Conservation (phyloP, 345 rosid genomes). For the Camelina neglecta region DNA sequence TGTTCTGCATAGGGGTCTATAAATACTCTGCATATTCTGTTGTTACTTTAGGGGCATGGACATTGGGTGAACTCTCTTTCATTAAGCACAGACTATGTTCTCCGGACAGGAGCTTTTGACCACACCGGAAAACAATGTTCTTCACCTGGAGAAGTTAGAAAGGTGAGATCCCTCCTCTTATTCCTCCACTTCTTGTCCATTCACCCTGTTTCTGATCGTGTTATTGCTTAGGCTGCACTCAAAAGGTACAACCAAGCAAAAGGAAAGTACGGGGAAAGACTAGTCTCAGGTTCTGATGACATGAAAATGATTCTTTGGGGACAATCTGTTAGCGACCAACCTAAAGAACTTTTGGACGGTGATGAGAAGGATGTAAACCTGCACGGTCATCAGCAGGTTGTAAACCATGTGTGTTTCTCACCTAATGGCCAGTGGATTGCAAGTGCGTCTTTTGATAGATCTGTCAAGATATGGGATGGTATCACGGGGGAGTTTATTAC, state of each 20-base stretch:
- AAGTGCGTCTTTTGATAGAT: no score
- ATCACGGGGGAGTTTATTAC: no score
- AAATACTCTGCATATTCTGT: not conserved
- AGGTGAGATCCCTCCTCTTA: slow-evolving; percentile 43
- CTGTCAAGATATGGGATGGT: no score
- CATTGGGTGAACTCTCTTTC: slow-evolving; percentile 89
- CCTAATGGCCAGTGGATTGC: no score
- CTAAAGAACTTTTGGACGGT: no score
- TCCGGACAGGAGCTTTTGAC: slow-evolving; percentile 85
- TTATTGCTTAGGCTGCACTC: no score
- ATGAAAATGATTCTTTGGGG: slow-evolving; percentile 30
- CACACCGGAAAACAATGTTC: slow-evolving; percentile 67
- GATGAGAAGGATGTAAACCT: no score
- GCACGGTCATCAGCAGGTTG: no score
- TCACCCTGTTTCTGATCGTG: not conserved
- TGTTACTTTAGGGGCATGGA: slow-evolving; percentile 63
- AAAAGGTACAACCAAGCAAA: slow-evolving; percentile 56
- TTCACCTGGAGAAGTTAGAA: slow-evolving; percentile 73
- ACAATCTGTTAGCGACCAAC: slow-evolving; percentile 51
- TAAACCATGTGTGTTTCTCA: no score
- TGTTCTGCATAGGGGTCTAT: no score
- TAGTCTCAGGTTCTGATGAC: slow-evolving; percentile 89
- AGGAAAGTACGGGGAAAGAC: slow-evolving; percentile 72
- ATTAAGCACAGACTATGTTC: slow-evolving; percentile 78
- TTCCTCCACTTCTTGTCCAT: not conserved